A percentile compares a stretch with the other conserved stretches of the same genome.
These are phyloP conservation scores for Aspergillus oerlinghausenensis DNA, from an alignment of 2,329 filamentous ascomycete species.

Conservation along the genomic window DNA sequence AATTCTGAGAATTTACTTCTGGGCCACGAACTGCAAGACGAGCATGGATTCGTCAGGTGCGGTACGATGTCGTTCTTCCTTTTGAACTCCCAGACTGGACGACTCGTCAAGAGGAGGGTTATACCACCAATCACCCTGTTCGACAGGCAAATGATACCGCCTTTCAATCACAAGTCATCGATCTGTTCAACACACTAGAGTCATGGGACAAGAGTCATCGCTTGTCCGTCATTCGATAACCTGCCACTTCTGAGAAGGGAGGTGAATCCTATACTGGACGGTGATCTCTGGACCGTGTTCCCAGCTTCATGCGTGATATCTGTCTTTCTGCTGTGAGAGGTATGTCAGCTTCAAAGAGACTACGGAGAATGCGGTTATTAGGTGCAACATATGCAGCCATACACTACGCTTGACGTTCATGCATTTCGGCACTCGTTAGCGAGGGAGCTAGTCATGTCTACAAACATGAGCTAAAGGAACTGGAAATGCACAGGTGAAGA, in stretches of 20 bases:
- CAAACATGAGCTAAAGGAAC: background rate
- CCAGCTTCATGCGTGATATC: too few species aligned
- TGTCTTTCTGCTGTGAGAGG: too few species aligned
- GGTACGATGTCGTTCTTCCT: constrained; percentile 9
- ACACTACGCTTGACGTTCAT: too few species aligned
- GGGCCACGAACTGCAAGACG: too few species aligned
- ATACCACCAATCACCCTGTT: constrained; percentile 6
- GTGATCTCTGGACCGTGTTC: too few species aligned
- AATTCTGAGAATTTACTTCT: too few species aligned
- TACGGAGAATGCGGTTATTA: background rate
- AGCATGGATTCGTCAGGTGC: constrained; percentile 6
- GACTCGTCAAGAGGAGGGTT: constrained; percentile 1
- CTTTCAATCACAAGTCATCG: constrained; percentile 1
- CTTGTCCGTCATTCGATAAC: constrained; percentile 4
- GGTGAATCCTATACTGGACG: too few species aligned
- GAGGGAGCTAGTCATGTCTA: background rate
- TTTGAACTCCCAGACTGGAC: constrained; percentile 7
- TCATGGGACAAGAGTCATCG: constrained; percentile 4
- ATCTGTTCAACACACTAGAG: constrained; percentile 6
- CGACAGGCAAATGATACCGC: constrained; percentile 9
- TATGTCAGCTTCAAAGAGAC: too few species aligned
- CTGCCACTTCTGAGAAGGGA: too few species aligned
- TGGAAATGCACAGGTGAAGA: background rate
- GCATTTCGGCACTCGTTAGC: too few species aligned
- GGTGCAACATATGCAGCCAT: background rate